Conservation (phyloP, 2,329 filamentous ascomycete species). For the Stachybotrys echinatus region DNA sequence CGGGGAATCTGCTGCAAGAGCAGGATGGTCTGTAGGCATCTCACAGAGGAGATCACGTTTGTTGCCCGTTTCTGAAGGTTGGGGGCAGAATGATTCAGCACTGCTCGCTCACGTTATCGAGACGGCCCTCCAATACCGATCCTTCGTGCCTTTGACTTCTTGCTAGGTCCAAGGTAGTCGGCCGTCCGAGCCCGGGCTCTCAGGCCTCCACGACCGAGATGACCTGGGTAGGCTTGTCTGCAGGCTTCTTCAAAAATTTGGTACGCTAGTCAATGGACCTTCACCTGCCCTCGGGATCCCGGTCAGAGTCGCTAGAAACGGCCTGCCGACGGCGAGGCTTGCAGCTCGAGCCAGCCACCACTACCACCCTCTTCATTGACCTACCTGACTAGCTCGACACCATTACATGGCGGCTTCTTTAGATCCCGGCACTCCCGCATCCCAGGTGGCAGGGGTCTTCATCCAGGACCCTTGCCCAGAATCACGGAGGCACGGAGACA, state of each 20-base stretch:
- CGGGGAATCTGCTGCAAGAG: background rate
- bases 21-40: no score
- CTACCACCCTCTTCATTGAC: background rate
- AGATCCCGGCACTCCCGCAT: background rate
- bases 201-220: background rate
- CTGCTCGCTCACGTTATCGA: no score
- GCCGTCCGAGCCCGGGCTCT: background rate
- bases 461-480: background rate
- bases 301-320: background rate
- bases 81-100: no score
- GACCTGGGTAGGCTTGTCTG: background rate
- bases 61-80: no score
- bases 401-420: background rate
- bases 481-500: background rate
- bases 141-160: background rate
- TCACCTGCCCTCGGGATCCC: background rate
- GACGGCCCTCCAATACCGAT: no score
- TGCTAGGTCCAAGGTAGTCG: no score
- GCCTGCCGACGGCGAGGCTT: conserved; percentile 1
- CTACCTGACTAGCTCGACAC: background rate
- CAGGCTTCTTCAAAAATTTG: background rate
- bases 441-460: background rate
- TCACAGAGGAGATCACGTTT: no score
- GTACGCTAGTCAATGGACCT: background rate
- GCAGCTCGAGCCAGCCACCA: background rate